Conservation (phyloP, 2,329 filamentous ascomycete species). For the Sclerotinia nivalis region DNA sequence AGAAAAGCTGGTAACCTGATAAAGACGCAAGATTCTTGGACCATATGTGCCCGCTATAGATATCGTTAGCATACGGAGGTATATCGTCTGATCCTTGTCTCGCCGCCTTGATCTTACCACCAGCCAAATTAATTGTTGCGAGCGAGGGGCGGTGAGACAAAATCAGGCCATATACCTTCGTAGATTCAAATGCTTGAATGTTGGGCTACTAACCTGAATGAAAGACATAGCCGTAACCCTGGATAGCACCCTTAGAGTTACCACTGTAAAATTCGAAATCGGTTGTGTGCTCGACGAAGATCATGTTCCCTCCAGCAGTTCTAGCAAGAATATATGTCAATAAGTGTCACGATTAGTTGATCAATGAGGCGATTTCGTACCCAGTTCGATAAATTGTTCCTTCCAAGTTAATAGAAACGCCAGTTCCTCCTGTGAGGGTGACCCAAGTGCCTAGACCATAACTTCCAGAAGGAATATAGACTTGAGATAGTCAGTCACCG, state of each 20-base stretch:
- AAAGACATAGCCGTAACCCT: constrained; percentile 54
- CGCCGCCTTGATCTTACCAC: no score
- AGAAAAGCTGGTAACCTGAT: constrained; percentile 31
- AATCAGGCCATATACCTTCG: no score
- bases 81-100: no score
- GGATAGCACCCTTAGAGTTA: constrained; percentile 52
- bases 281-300: constrained; percentile 50
- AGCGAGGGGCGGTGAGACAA: no score
- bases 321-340: constrained; percentile 17
- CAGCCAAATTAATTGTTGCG: no score
- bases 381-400: constrained; percentile 54
- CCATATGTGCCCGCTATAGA: constrained; percentile 25
- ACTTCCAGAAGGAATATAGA: constrained; percentile 42
- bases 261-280: constrained; percentile 57
- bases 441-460: constrained; percentile 54
- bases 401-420: constrained; percentile 53
- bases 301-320: constrained; percentile 53
- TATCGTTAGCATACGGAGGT: neutral
- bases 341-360: neutral
- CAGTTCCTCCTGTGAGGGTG: constrained; percentile 48
- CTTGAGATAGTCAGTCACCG: constrained; percentile 10
- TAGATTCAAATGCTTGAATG: neutral
- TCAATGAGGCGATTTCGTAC: constrained; percentile 6
- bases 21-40: constrained; percentile 33
- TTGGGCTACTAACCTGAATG: constrained; percentile 40